Base-by-base conservation (phyloP, 257 asterid genomes). In the Craterostigma plantagineum region DNA sequence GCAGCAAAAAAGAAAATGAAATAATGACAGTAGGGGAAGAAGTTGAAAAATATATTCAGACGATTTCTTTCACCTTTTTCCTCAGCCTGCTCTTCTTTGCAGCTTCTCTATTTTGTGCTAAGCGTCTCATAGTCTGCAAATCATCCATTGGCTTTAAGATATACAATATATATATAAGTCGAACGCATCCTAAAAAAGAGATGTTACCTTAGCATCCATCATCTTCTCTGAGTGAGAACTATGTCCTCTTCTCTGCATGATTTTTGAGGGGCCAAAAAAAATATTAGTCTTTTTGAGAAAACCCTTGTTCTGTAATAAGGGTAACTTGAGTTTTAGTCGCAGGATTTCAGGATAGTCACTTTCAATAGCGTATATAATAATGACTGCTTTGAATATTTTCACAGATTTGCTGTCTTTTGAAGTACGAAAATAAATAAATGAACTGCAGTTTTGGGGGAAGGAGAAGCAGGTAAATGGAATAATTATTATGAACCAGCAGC, bases 91-190 rank as follows among this genome's bases (percentile, higher is more conserved):
- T 87, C 59, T 82, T 87, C 62, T 67, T 76, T 54, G 98, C 98
- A 23, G 98, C 98, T 72, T 82, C 98, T 64, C 98, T 70, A 64
- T 87, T 87, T 58, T 87, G 98, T 38, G 98, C 98, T 62, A 87
- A 67, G 55, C 98, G 90, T 62, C 95, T 79, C 72, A 87, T 33
- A 27, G 93, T 79, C 98, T 87, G 77, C 7, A 3, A 45, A 27
- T 23, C 46, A 39, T 14, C 27, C 43, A 45, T 34, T 23, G 53
- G 3, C 10, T 30, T 52, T 51, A 36, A 41, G 42, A 46, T 56
- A 15, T 38, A 34, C 10, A 14, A 23, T 9, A 38, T 35, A 48
- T 11, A 39, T 45, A 15, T 11, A 4, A 18, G 11, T 2, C 43
- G 46, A n/a, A n/a, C n/a, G 35, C 42, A 35, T 4, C 7, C 38